Conservation (phyloP, 345 rosid genomes). For the Erucastrum elatum region DNA sequence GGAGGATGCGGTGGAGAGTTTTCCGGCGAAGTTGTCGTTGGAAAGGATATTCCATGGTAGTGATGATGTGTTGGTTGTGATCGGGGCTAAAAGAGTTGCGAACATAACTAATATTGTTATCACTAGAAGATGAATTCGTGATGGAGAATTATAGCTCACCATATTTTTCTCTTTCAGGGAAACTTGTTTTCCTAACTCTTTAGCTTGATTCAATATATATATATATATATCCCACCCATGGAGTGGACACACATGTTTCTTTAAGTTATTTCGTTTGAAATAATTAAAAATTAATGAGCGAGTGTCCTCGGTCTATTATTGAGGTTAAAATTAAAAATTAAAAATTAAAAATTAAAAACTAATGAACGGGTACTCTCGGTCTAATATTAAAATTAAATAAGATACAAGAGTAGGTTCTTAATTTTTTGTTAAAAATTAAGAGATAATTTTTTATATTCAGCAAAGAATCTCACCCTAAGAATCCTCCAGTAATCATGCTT, state of each 20-base stretch:
- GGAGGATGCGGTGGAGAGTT: conserved; percentile 33
- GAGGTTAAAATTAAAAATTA: too few species aligned
- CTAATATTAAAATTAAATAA: too few species aligned
- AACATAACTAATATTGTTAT: conserved; percentile 12
- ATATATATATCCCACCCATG: conserved; percentile 29
- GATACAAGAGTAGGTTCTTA: too few species aligned
- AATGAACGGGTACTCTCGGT: too few species aligned
- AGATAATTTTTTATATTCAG: too few species aligned
- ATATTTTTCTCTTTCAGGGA: neutral
- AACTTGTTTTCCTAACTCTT: neutral
- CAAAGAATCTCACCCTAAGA: too few species aligned
- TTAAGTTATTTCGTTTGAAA: neutral
- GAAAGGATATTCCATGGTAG: conserved; percentile 39
- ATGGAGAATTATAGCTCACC: conserved; percentile 22
- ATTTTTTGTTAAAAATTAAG: too few species aligned
- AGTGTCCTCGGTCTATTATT: neutral
- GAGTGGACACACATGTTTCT: neutral
- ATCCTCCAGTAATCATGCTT: too few species aligned
- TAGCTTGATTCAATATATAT: conserved; percentile 1
- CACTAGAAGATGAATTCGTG: conserved; percentile 12
- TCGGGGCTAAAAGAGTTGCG: conserved; percentile 5
- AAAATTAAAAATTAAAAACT: too few species aligned
- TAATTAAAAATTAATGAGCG: neutral
- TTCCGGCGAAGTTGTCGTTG: conserved; percentile 22
- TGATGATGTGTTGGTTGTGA: conserved; percentile 34